Conservation (phyloP, 805 yeast genomes). For the Metahyphopichia silvanorum region DNA sequence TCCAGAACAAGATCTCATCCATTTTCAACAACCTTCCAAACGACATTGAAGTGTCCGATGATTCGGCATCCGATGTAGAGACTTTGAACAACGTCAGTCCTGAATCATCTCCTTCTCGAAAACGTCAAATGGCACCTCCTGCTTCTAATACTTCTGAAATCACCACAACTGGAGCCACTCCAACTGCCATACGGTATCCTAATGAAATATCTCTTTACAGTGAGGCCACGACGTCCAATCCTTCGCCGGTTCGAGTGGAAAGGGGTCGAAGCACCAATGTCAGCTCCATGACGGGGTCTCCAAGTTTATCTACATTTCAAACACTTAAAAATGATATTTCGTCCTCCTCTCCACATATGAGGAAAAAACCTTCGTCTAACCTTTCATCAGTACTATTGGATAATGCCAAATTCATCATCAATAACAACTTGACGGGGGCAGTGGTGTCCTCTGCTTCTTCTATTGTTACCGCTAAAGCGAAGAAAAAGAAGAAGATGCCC, state of each 20-base stretch:
- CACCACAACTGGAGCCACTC: neutral
- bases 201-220: constrained; percentile 20
- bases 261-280: constrained; percentile 7
- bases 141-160: constrained; percentile 1
- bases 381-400: constrained; percentile 32
- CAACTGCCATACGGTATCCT: too few relatives aligned
- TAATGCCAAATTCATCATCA: constrained; percentile 35
- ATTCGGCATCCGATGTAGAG: constrained; percentile 41
- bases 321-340: constrained; percentile 14
- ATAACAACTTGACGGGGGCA: constrained; percentile 19
- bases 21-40: constrained; percentile 45
- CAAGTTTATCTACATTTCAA: constrained; percentile 23
- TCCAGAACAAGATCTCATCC: constrained; percentile 32
- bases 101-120: constrained; percentile 7
- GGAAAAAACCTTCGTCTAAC: constrained; percentile 27
- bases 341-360: constrained; percentile 4
- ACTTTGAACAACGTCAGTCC: constrained; percentile 20
- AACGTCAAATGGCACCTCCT: constrained; percentile 1
- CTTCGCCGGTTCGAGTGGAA: constrained; percentile 14
- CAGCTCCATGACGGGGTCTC: constrained; percentile 8
- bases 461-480: constrained; percentile 13
- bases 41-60: constrained; percentile 45
- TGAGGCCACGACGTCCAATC: constrained; percentile 22
- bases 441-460: constrained; percentile 32
- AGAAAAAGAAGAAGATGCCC: constrained; percentile 24